phyloP scores from a whole-genome alignment of 257 asterid genomes.

The Ligustrum vulgare region DNA sequence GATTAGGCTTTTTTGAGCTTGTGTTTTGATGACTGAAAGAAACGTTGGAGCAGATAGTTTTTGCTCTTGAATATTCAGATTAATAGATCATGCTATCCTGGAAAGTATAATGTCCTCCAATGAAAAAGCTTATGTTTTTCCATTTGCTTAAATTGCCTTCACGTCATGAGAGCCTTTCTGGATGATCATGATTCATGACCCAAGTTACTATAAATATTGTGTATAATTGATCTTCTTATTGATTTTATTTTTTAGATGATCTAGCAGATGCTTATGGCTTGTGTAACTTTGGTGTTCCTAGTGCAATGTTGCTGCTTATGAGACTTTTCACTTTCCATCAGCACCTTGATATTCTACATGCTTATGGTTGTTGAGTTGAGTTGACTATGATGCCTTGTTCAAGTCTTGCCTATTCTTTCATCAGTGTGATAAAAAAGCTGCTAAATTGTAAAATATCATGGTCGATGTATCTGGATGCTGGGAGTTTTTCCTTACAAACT shows the following conservation, averaged over 20 bases:
- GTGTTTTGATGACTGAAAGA: too few species aligned
- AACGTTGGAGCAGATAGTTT: background rate
- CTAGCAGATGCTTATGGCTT: slow-evolving; percentile 54
- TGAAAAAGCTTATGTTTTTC: background rate
- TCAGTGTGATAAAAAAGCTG: slow-evolving; percentile 28
- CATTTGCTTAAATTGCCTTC: slow-evolving; percentile 20
- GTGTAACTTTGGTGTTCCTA: slow-evolving; percentile 56
- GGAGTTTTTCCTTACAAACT: slow-evolving; percentile 23
- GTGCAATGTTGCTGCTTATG: slow-evolving; percentile 66
- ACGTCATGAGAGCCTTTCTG: slow-evolving; percentile 5
- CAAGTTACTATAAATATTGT: slow-evolving; percentile 19
- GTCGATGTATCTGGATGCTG: slow-evolving; percentile 32
- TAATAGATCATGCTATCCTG: background rate
- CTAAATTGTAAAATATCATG: slow-evolving; percentile 32
- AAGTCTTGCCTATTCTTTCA: slow-evolving; percentile 18
- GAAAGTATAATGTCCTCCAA: background rate
- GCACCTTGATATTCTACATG: slow-evolving; percentile 50
- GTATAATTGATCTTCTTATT: slow-evolving; percentile 44
- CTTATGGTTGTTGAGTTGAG: slow-evolving; percentile 50
- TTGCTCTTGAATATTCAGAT: background rate
- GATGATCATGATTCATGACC: slow-evolving; percentile 24
- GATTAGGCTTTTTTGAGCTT: too few species aligned
- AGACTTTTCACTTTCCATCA: slow-evolving; percentile 58
- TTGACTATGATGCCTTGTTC: slow-evolving; percentile 31
- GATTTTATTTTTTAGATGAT: slow-evolving; percentile 52